Percentiles rank a stretch among this genome's conserved stretches.
Evolutionary conservation across 768 basidiomycete species (phyloP).

Genomic region (Naematelia aurantialba): DNA sequence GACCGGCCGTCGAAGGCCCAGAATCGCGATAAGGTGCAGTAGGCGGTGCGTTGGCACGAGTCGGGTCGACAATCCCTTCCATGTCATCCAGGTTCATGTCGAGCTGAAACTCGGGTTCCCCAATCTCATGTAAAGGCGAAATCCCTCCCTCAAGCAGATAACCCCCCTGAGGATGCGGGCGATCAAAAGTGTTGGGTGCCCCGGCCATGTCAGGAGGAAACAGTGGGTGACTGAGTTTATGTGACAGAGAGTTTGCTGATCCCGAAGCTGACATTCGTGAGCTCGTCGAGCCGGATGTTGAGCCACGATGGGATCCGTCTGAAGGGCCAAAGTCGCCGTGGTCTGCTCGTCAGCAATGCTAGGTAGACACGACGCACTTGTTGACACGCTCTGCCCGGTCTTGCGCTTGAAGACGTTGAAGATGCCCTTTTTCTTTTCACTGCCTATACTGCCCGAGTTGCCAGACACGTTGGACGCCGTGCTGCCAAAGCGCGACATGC

Average conservation of each 20-base stretch:
- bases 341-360: neutral
- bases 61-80: constrained; percentile 71
- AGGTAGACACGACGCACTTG: neutral
- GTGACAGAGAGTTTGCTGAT: neutral
- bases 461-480: constrained; percentile 21
- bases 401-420: constrained; percentile 41
- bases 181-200: neutral
- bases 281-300: constrained; percentile 26
- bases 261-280: constrained; percentile 17
- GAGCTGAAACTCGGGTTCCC: constrained; percentile 54
- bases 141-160: constrained; percentile 20
- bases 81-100: constrained; percentile 71
- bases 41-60: constrained; percentile 18
- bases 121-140: constrained; percentile 30
- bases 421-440: constrained; percentile 46
- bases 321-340: constrained; percentile 8
- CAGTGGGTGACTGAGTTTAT: neutral
- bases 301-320: constrained; percentile 25
- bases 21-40: constrained; percentile 7
- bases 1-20: constrained; percentile 3
- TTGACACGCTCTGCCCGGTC: constrained; percentile 9
- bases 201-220: neutral
- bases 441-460: constrained; percentile 10
- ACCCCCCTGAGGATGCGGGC: constrained; percentile 2
- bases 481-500: constrained; percentile 30